A percentile compares a stretch with the other conserved stretches of the same genome.
phyloP scores from a whole-genome alignment of 164 flowering plant species.

The Stephania japonica region DNA sequence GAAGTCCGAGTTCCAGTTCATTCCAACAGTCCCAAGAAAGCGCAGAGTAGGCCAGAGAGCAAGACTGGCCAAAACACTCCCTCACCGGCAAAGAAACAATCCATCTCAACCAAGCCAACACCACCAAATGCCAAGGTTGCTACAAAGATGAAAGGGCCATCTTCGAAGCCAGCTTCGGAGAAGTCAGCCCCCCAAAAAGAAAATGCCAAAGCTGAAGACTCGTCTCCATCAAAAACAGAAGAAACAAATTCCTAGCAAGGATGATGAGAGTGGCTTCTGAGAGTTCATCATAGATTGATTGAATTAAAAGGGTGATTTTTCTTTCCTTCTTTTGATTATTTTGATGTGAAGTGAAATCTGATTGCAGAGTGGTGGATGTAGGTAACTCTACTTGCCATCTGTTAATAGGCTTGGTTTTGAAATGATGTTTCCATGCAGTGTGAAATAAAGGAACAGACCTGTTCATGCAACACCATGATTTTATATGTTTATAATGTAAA shows the following conservation, averaged over 20 bases:
- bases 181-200: constrained; percentile 22
- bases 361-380: not conserved
- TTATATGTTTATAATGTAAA: constrained; percentile 14
- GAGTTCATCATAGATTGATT: not conserved
- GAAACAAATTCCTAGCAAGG: constrained; percentile 16
- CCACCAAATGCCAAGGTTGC: constrained; percentile 37
- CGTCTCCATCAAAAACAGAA: constrained; percentile 16
- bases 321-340: not conserved
- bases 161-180: constrained; percentile 36
- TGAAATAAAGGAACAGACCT: constrained; percentile 19
- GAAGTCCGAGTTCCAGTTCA: constrained; percentile 50
- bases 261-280: not conserved
- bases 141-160: constrained; percentile 39
- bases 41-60: constrained; percentile 22
- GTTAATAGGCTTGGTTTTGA: constrained; percentile 13
- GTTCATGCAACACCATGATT: constrained; percentile 1
- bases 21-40: constrained; percentile 42
- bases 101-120: constrained; percentile 29
- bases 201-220: constrained; percentile 13
- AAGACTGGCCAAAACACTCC: constrained; percentile 22
- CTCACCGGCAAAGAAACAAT: constrained; percentile 20
- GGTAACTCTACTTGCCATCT: not conserved
- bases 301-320: not conserved
- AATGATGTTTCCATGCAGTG: constrained; percentile 13
- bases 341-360: constrained; percentile 5